Conservation (phyloP, 345 rosid species). For the Citrus medica region DNA sequence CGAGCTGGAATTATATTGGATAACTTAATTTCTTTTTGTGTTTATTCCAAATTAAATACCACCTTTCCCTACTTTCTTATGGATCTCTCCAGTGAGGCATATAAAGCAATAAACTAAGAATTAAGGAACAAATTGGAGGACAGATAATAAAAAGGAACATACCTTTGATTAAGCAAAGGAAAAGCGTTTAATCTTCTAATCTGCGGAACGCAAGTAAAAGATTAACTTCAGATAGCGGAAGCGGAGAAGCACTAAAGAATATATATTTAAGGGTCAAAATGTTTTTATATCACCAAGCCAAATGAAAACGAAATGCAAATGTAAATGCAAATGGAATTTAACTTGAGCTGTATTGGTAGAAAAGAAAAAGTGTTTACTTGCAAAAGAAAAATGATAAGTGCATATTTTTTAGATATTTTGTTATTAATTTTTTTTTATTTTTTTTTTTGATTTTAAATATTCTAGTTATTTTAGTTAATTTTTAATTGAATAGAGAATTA, state of each 20-base stretch:
- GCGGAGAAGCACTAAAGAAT: background rate
- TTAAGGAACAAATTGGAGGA: too few species aligned
- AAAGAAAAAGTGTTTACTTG: too few species aligned
- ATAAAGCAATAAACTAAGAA: background rate
- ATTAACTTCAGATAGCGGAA: background rate
- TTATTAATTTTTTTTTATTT: too few species aligned
- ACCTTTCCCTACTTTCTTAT: background rate
- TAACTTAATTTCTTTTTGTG: background rate
- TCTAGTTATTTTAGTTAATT: too few species aligned
- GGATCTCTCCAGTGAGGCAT: background rate
- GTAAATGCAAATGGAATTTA: background rate
- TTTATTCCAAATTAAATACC: background rate
- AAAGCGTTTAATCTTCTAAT: background rate
- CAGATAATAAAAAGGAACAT: background rate
- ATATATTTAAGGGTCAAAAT: background rate
- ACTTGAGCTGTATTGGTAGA: background rate
- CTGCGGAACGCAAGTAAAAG: background rate
- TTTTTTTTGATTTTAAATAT: too few species aligned
- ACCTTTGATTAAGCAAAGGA: background rate
- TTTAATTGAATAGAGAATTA: too few species aligned
- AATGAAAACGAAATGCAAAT: constrained; percentile 5
- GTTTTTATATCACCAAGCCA: background rate
- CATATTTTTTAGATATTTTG: too few species aligned
- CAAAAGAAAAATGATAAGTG: background rate
- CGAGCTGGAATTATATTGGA: background rate